Percentiles rank a stretch among this genome's conserved stretches.
These are phyloP conservation scores for Pyrus communis DNA, from an alignment of 306 rosid genomes.

Conservation along the genomic window DNA sequence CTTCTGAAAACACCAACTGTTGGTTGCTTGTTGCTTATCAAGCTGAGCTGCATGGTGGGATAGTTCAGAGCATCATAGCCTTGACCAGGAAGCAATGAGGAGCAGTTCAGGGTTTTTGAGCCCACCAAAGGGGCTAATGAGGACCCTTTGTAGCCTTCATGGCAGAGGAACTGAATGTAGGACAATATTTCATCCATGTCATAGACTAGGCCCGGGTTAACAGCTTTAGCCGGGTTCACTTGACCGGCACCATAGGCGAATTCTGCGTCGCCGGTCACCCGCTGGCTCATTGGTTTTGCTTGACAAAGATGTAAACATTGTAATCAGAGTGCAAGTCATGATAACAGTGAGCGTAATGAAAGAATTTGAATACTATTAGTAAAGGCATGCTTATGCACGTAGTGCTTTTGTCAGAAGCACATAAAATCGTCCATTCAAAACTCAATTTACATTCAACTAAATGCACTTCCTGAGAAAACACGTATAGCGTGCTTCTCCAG, in stretches of 20 bases:
- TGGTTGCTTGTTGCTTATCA: conserved; percentile 15
- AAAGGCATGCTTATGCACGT: background rate
- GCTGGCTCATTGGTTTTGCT: conserved; percentile 72
- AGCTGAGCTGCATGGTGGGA: conserved; percentile 59
- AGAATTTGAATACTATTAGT: background rate
- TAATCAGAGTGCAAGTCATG: background rate
- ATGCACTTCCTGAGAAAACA: background rate
- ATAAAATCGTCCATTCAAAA: background rate
- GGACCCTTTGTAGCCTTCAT: conserved; percentile 58
- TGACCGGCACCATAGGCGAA: conserved; percentile 82
- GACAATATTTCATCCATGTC: conserved; percentile 50
- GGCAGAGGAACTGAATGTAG: conserved; percentile 71
- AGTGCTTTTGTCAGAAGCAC: background rate
- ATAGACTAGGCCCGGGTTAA: conserved; percentile 64
- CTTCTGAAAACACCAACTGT: conserved; percentile 48
- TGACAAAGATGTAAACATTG: conserved; percentile 2
- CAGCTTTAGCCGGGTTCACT: conserved; percentile 56
- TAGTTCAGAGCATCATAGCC: conserved; percentile 83
- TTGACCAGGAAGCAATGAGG: conserved; percentile 51
- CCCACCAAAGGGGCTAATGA: conserved; percentile 39
- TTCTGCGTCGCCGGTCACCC: conserved; percentile 49
- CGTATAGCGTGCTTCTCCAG: too few relatives aligned
- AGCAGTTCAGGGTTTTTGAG: conserved; percentile 47
- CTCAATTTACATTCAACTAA: background rate
- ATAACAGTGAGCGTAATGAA: background rate